Evolutionary conservation across 164 flowering plant genomes (phyloP), one percentile per base, ranked within the genome.

Genomic region (Aristolochia contorta): DNA sequence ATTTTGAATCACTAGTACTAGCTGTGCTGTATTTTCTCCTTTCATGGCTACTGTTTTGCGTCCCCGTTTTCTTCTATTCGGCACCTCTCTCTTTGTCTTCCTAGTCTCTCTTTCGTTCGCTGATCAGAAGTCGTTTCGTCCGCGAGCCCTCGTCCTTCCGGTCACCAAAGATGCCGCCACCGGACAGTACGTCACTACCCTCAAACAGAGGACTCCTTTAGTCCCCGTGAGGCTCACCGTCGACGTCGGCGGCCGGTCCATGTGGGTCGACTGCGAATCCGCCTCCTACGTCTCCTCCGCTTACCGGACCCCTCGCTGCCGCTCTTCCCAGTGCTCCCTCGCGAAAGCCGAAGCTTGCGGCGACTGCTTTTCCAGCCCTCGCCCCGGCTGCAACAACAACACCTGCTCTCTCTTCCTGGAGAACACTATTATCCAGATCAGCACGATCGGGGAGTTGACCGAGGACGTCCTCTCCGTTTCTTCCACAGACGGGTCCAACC

Each of bases 351-450:
- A 12, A 13, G 30, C 46, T 12, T 65, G 61, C 33, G 30, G 23
- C 48, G 16, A 16, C 9, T 57, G 60, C 61, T 21, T 16, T 12
- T 18, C 48, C 22, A 20, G 18, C 24, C 63, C 70, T 6, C 30
- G 30, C 6, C 65, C 71, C 9, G 65, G 70, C 15, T 70, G 77
- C 69, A 61, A 60, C 64, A 71, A 68, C 53, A 59, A 71, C 64
- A 53, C 69, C 1, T 74, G 74, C 48, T 50, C 45, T 4, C 27
- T 47, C n/a, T 19, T 23, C 57, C 68, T 63, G 12, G 48, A 54
- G 12, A 58, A 71, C 58, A 37, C 64, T 12, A 43, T 68, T 24
- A 43, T 30, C 58, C 14, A 7, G 13, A 16, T 25, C 12, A 54
- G 18, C 54, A 60, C 54, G 23, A 1, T 2, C 19, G 73, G 70